phyloP scores from a whole-genome alignment of 345 rosid species.

The Arabidopsis arenosa region DNA sequence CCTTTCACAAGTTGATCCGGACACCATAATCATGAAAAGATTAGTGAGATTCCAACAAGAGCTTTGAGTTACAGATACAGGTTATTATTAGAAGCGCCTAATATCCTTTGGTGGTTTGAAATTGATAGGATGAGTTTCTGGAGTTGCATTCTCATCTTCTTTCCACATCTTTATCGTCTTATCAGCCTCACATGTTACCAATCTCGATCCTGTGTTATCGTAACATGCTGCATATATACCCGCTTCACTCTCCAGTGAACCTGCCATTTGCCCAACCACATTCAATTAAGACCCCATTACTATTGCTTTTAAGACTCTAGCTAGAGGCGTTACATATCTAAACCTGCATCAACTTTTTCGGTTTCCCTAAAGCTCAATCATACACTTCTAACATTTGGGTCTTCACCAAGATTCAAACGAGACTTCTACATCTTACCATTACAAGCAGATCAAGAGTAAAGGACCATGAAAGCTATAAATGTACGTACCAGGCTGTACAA shows the following conservation, averaged over 20 bases:
- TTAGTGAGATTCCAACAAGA: slow-evolving; percentile 5
- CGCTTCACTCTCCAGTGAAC: slow-evolving; percentile 99
- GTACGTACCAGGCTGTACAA: slow-evolving; percentile 78
- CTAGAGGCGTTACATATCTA: not conserved
- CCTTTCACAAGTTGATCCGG: not conserved
- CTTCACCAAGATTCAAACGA: slow-evolving; percentile 3
- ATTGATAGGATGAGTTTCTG: slow-evolving; percentile 92
- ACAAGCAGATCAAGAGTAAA: not conserved
- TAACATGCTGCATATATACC: slow-evolving; percentile 86
- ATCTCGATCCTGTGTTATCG: slow-evolving; percentile 86
- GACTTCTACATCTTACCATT: slow-evolving; percentile 14
- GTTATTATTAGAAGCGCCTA: slow-evolving; percentile 66
- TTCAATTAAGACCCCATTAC: not conserved
- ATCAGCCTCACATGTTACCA: slow-evolving; percentile 89
- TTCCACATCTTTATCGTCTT: slow-evolving; percentile 99
- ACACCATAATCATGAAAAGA: slow-evolving; percentile 20
- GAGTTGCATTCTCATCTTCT: slow-evolving; percentile 91
- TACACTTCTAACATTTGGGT: slow-evolving; percentile 12
- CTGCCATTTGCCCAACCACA: slow-evolving; percentile 47
- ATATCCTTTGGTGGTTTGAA: slow-evolving; percentile 99
- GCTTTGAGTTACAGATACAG: not conserved
- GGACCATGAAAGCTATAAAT: slow-evolving; percentile 22
- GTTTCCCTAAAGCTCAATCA: not conserved
- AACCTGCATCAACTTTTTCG: slow-evolving; percentile 6
- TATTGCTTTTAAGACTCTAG: not conserved